A percentile compares a stretch with the other conserved stretches of the same genome.
Conservation (phyloP, 805 yeast species). For the Grigorovia humatica region DNA sequence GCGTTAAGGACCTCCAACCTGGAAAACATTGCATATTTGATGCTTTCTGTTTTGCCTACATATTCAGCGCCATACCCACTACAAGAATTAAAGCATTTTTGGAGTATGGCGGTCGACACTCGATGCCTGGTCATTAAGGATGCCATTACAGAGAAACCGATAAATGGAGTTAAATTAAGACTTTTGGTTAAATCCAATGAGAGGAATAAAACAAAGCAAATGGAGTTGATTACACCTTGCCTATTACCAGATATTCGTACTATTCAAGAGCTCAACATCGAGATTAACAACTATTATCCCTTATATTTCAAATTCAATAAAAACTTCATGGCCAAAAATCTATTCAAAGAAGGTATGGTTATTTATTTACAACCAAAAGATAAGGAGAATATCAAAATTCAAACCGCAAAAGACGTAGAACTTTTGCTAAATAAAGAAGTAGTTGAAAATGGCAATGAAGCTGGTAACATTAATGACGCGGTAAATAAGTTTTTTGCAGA, state of each 20-base stretch:
- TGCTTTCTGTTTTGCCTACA: conserved; percentile 66
- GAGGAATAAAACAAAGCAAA: conserved; percentile 32
- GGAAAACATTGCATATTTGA: conserved; percentile 31
- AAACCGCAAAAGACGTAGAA: conserved; percentile 8
- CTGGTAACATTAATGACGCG: not conserved
- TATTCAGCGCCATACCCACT: conserved; percentile 39
- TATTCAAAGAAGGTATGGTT: conserved; percentile 22
- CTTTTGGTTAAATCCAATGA: conserved; percentile 23
- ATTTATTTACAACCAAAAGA: conserved; percentile 17
- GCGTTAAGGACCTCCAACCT: conserved; percentile 57
- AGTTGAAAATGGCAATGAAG: conserved; percentile 1
- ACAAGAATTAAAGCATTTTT: conserved; percentile 80
- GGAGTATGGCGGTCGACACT: conserved; percentile 77
- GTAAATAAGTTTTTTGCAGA: conserved; percentile 2
- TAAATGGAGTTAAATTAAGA: conserved; percentile 34
- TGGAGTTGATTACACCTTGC: conserved; percentile 45
- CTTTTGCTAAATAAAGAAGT: conserved; percentile 8
- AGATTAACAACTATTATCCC: conserved; percentile 42
- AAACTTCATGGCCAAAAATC: conserved; percentile 15
- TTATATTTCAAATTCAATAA: conserved; percentile 32
- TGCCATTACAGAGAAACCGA: conserved; percentile 47
- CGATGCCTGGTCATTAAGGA: conserved; percentile 74
- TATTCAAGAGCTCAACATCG: conserved; percentile 39
- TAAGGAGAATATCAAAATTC: not conserved
- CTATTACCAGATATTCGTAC: conserved; percentile 50